Percentiles rank a stretch among this genome's conserved stretches.
These are phyloP conservation scores for Chalciporus sp. DNA, from an alignment of 1,284 basidiomycete genomes.

Conservation along the genomic window DNA sequence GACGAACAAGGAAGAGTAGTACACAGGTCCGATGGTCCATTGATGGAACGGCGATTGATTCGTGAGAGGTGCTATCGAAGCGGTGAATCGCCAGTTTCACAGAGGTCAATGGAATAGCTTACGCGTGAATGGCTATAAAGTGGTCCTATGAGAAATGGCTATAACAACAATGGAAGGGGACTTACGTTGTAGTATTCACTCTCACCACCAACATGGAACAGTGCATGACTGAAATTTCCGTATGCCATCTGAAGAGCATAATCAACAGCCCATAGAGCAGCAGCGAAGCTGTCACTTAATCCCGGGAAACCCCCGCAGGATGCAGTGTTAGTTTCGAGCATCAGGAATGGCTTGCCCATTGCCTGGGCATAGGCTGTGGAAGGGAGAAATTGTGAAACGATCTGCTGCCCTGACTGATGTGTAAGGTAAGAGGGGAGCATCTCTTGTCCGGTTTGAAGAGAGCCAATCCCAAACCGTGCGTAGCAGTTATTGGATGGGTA, in stretches of 20 bases:
- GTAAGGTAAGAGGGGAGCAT: slow-evolving; percentile 59
- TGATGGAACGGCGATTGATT: slow-evolving; percentile 57
- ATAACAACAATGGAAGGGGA: slow-evolving; percentile 9
- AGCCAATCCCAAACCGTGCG: slow-evolving; percentile 49
- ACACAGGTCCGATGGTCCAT: slow-evolving; percentile 69
- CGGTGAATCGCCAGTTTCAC: not conserved
- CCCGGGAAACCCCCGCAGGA: slow-evolving; percentile 83
- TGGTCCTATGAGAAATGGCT: not conserved
- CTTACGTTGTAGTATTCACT: slow-evolving; percentile 67
- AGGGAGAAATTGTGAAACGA: slow-evolving; percentile 55
- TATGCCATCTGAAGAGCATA: slow-evolving; percentile 65
- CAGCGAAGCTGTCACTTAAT: slow-evolving; percentile 71
- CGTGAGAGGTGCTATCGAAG: slow-evolving; percentile 53
- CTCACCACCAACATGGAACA: slow-evolving; percentile 70
- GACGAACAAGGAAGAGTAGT: slow-evolving; percentile 69
- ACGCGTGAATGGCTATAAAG: slow-evolving; percentile 37
- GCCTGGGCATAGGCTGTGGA: slow-evolving; percentile 47
- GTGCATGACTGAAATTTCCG: slow-evolving; percentile 56
- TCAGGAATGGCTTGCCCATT: slow-evolving; percentile 56
- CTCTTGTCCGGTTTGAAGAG: slow-evolving; percentile 47
- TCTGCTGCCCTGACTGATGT: slow-evolving; percentile 50
- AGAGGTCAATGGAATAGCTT: slow-evolving; percentile 3
- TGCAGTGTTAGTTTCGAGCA: slow-evolving; percentile 84
- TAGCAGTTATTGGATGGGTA: slow-evolving; percentile 54
- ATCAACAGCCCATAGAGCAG: slow-evolving; percentile 72